Evolutionary conservation across 169 alveolate species (phyloP).

Genomic region (Plasmodium relictum): DNA sequence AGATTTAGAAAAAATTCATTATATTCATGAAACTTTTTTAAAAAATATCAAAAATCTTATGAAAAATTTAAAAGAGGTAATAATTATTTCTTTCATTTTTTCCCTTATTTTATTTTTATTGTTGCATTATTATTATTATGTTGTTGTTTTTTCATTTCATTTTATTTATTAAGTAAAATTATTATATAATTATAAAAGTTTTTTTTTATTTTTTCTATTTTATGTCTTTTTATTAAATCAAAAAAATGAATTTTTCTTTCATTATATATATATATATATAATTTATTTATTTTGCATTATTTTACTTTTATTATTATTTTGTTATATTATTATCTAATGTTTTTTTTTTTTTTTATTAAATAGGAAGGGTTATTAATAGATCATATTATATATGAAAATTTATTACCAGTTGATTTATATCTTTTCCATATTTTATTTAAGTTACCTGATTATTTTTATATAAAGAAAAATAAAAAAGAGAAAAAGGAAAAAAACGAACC

Average conservation of each 20-base stretch:
- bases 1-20: conserved; percentile 14
- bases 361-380: conserved; percentile 47
- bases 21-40: conserved; percentile 13
- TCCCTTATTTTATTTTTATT: neutral
- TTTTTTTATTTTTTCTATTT: too few species aligned
- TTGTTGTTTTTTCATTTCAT: neutral
- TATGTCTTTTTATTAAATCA: too few species aligned
- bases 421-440: conserved; percentile 20
- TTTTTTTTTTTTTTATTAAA: neutral
- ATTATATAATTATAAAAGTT: too few species aligned
- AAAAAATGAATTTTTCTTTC: too few species aligned
- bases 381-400: conserved; percentile 58
- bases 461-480: conserved; percentile 7
- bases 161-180: neutral
- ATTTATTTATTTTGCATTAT: neutral
- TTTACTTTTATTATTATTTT: neutral
- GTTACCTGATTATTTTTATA: conserved; percentile 51
- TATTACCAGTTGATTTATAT: conserved; percentile 56
- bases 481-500: neutral
- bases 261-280: neutral
- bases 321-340: neutral
- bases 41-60: conserved; percentile 20
- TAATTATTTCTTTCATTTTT: neutral
- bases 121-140: neutral
- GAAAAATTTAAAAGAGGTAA: conserved; percentile 31